These are phyloP conservation scores for Tylopilus sp. DNA, from an alignment of 1,284 basidiomycete genomes.

Conservation along the genomic window DNA sequence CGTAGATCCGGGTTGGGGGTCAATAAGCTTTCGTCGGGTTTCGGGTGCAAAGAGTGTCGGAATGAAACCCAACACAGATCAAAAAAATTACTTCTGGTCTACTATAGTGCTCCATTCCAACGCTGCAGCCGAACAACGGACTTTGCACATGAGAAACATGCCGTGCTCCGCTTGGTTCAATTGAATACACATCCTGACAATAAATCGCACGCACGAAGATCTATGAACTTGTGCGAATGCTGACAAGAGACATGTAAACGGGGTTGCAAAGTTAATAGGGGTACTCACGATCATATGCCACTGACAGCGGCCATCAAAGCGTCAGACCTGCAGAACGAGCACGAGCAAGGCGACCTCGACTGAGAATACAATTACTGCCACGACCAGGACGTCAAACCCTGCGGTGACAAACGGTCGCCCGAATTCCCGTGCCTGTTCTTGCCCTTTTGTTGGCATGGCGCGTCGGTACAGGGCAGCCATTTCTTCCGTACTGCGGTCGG, in stretches of 20 bases:
- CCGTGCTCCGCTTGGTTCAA: constrained; percentile 12
- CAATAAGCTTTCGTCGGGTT: constrained; percentile 14
- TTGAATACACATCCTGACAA: constrained; percentile 7
- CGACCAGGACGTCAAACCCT: constrained; percentile 66
- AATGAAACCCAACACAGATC: not conserved
- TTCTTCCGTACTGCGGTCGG: constrained; percentile 48
- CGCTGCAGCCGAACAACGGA: constrained; percentile 4
- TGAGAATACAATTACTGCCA: constrained; percentile 59
- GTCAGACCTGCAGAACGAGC: constrained; percentile 45
- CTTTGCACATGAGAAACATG: not conserved
- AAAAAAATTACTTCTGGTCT: not conserved
- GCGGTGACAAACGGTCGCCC: constrained; percentile 80
- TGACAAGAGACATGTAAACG: not conserved
- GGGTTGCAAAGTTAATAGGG: too few species aligned
- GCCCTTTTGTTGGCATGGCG: constrained; percentile 50
- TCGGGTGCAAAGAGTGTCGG: not conserved
- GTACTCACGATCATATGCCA: constrained; percentile 4
- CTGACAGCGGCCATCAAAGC: constrained; percentile 18
- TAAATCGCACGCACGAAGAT: constrained; percentile 14
- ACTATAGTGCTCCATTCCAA: not conserved
- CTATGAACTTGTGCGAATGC: constrained; percentile 2
- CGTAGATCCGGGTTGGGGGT: constrained; percentile 15
- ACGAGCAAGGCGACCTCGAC: constrained; percentile 67
- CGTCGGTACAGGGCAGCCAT: constrained; percentile 20
- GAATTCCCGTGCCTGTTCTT: constrained; percentile 59